Evolutionary conservation across 2,329 filamentous ascomycete species (phyloP).

Genomic region (Metarhizium guizhouense): DNA sequence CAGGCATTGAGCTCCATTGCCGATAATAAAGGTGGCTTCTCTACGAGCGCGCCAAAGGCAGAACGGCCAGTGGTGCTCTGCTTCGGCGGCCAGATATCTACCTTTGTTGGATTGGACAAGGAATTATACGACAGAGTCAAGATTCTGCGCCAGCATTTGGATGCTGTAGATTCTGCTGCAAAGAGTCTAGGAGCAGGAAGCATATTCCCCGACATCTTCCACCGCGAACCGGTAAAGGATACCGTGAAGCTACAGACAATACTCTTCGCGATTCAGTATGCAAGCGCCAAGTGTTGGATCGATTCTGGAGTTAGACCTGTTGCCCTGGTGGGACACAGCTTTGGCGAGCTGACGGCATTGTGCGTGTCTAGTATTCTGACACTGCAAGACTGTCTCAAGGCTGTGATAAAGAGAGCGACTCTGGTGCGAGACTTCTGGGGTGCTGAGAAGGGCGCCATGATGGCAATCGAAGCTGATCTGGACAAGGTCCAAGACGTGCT

Average conservation of each 20-base stretch:
- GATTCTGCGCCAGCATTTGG: constrained; percentile 14
- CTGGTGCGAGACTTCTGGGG: constrained; percentile 25
- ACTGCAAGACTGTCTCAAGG: constrained; percentile 20
- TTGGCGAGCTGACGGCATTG: constrained; percentile 32
- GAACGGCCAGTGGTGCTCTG: constrained; percentile 23
- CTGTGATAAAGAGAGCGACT: constrained; percentile 19
- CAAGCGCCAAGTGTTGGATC: constrained; percentile 25
- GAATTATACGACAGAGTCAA: constrained; percentile 18
- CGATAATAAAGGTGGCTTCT: not conserved
- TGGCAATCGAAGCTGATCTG: constrained; percentile 25
- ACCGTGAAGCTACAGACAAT: constrained; percentile 25
- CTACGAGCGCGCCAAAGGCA: not conserved
- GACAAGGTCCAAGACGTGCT: constrained; percentile 4
- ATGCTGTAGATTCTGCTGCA: constrained; percentile 2
- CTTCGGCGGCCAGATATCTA: constrained; percentile 20
- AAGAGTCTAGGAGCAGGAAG: constrained; percentile 11
- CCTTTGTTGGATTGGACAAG: constrained; percentile 19
- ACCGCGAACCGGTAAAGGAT: constrained; percentile 12
- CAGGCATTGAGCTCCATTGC: not conserved
- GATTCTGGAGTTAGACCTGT: constrained; percentile 19
- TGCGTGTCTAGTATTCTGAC: constrained; percentile 23
- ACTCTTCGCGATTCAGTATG: constrained; percentile 31
- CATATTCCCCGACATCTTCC: constrained; percentile 25
- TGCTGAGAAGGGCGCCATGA: constrained; percentile 27
- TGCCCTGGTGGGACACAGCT: constrained; percentile 28